These are phyloP conservation scores for Austroboletus eburneus DNA, from an alignment of 768 basidiomycete species.

Conservation along the genomic window DNA sequence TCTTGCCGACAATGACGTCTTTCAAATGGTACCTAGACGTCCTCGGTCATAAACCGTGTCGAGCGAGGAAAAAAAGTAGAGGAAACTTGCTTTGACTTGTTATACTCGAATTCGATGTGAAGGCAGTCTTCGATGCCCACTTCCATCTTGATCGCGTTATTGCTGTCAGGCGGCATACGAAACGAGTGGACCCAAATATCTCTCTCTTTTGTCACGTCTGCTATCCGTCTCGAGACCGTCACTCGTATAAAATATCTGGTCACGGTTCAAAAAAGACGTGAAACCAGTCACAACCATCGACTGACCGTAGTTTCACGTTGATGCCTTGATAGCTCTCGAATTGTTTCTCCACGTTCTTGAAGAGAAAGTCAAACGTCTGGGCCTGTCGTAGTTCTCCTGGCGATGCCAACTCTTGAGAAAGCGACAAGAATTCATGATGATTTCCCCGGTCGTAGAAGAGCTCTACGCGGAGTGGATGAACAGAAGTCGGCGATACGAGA, in stretches of 20 bases:
- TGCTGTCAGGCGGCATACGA: slow-evolving; percentile 97
- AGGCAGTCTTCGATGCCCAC: slow-evolving; percentile 99
- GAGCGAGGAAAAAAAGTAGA: neutral
- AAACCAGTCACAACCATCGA: slow-evolving; percentile 1
- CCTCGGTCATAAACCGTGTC: slow-evolving; percentile 1
- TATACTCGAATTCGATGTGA: slow-evolving; percentile 99
- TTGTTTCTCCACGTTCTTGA: slow-evolving; percentile 99
- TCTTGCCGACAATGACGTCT: slow-evolving; percentile 99
- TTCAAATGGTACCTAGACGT: slow-evolving; percentile 87
- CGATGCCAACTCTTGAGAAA: slow-evolving; percentile 91
- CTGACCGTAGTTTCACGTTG: slow-evolving; percentile 93
- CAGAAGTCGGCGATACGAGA: neutral
- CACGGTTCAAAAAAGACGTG: slow-evolving; percentile 5
- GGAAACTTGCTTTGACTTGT: slow-evolving; percentile 88
- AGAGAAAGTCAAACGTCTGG: slow-evolving; percentile 93
- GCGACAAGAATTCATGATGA: slow-evolving; percentile 95
- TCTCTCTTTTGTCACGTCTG: slow-evolving; percentile 88
- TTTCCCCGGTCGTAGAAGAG: slow-evolving; percentile 97
- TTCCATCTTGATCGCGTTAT: slow-evolving; percentile 99
- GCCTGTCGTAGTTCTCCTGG: slow-evolving; percentile 98
- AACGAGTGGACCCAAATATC: slow-evolving; percentile 98
- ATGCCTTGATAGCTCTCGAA: slow-evolving; percentile 98
- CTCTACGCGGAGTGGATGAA: slow-evolving; percentile 33
- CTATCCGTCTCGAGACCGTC: slow-evolving; percentile 86
- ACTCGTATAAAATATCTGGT: slow-evolving; percentile 89